Base-by-base conservation (phyloP, 805 yeast genomes). In the Kodamaea kaohsiungensis region DNA sequence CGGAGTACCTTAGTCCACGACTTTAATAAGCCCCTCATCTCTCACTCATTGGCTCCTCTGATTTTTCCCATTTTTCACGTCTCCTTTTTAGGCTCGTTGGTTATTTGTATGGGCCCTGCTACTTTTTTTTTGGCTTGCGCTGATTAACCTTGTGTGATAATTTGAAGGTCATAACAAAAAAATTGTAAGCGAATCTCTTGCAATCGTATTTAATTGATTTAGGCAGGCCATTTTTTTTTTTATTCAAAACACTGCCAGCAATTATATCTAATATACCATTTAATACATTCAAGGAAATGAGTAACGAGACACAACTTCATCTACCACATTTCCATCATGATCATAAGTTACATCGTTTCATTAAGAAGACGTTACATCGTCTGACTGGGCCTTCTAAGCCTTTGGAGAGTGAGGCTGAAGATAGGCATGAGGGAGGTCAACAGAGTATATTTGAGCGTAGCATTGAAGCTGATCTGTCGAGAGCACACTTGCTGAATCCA, bases 371-470 rank as follows among this genome's bases (percentile, higher is more conserved):
- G 7, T 42, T 52, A 6, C 57, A 51, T 39, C 51, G 45, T 33
- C 37, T 56, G 33, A 49, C 27, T 22, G 45, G 15, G 4, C 43
- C 51, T 6, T 13, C 16, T 8, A 15, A 15, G 38, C 16, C 13
- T 17, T 10, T 10, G 38, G 48, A 46, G 39, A 16, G n/a, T 8
- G 48, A 45, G 37, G 37, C 25, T 33, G 37, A 22, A 7, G 35
- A 22, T 16, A n/a, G 30, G 35, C 37, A 46, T n/a, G 37, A 35
- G 5, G 22, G n/a, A 16, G 18, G 27, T 7, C 19, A 46, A 5
- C 49, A 51, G 39, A 51, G 49, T 42, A 58, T 58, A 8, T 58
- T 58, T 22, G 61, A 58, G 50, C 54, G 59, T 7, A 49, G 54
- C 8, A 10, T 56, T 9, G 61, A 58, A 37, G 38, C 45, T 6